These are phyloP conservation scores for Mycena albidolilacea DNA, from an alignment of 768 basidiomycete genomes.

Conservation along the genomic window DNA sequence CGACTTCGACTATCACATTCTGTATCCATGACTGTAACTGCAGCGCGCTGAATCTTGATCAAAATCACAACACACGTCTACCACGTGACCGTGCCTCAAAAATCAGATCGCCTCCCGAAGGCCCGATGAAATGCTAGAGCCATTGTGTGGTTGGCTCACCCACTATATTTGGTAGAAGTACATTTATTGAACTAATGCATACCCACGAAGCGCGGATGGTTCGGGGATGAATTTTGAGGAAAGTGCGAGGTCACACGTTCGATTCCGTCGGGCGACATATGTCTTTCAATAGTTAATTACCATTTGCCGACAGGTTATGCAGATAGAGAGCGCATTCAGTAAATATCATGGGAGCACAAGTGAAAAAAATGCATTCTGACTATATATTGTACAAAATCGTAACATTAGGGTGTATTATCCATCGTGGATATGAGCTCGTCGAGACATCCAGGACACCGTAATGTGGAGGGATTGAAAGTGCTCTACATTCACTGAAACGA, in stretches of 20 bases:
- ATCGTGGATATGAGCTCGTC: not conserved
- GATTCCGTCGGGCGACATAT: not conserved
- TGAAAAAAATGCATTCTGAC: constrained; percentile 2
- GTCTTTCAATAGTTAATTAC: not conserved
- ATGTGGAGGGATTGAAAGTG: too few relatives aligned
- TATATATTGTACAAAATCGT: not conserved
- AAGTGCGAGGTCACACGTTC: not conserved
- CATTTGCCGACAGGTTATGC: not conserved
- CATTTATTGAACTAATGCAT: too few relatives aligned
- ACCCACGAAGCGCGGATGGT: too few relatives aligned
- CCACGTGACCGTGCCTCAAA: too few relatives aligned
- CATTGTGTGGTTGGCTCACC: too few relatives aligned
- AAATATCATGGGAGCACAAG: not conserved
- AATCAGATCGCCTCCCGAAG: too few relatives aligned
- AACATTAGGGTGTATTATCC: constrained; percentile 1
- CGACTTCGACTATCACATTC: too few relatives aligned
- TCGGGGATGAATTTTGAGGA: constrained; percentile 2
- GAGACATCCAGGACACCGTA: not conserved
- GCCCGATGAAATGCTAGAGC: too few relatives aligned
- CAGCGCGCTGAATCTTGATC: too few relatives aligned
- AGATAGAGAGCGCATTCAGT: not conserved
- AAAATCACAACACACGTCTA: too few relatives aligned
- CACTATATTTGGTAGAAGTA: too few relatives aligned
- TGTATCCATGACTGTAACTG: too few relatives aligned
- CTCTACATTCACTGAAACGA: not conserved